Evolutionary conservation across 2,329 filamentous ascomycete genomes (phyloP).

Genomic region (Neoascochyta sp.): DNA sequence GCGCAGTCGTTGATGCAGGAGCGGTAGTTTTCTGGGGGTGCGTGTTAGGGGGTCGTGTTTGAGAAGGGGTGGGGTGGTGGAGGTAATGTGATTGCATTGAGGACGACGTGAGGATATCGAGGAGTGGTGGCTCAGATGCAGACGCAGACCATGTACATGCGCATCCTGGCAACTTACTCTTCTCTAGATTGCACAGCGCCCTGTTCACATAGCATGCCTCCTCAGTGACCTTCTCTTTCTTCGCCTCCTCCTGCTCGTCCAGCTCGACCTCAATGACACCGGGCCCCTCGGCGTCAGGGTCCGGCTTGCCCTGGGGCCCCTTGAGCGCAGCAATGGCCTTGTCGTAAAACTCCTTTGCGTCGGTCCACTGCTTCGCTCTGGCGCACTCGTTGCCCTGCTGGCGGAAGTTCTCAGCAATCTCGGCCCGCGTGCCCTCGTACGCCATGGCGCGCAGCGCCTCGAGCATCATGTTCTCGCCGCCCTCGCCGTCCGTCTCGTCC

Average conservation of each 20-base stretch:
- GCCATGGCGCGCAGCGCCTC: conserved; percentile 86
- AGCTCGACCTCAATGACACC: conserved; percentile 47
- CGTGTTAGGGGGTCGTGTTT: conserved; percentile 5
- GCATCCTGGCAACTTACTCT: conserved; percentile 56
- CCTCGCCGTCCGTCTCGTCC: conserved; percentile 57
- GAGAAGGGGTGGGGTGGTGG: too few species aligned
- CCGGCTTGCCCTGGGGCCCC: conserved; percentile 50
- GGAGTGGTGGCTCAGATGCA: too few species aligned
- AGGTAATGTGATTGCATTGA: too few species aligned
- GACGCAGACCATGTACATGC: too few species aligned
- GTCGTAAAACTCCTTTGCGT: conserved; percentile 87
- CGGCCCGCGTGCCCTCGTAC: conserved; percentile 84
- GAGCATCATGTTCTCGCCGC: conserved; percentile 73
- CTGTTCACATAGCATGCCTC: conserved; percentile 82
- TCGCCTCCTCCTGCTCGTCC: conserved; percentile 58
- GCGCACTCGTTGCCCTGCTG: conserved; percentile 91
- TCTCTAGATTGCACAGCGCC: conserved; percentile 81
- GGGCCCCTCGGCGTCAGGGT: conserved; percentile 39
- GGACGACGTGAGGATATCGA: too few species aligned
- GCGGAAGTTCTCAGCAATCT: conserved; percentile 81
- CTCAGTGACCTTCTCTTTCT: conserved; percentile 60
- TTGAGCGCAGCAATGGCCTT: conserved; percentile 76
- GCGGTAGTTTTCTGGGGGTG: conserved; percentile 69
- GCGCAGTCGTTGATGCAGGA: conserved; percentile 83
- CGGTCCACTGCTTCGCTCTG: conserved; percentile 65